These are phyloP conservation scores for Suillus bovinus DNA, from an alignment of 768 basidiomycete genomes.

Conservation along the genomic window DNA sequence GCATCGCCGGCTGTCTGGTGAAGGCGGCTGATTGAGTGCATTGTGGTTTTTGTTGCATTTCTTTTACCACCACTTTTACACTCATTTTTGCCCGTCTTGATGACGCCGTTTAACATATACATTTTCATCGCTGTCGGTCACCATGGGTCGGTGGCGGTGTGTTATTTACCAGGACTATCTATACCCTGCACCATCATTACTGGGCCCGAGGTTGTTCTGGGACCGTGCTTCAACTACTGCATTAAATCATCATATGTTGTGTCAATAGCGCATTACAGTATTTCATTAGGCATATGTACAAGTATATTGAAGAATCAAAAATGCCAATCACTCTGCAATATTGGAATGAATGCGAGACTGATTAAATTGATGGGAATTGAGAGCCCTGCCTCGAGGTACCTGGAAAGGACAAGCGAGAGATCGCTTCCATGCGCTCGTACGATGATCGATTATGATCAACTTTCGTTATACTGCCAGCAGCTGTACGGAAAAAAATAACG, in stretches of 20 bases:
- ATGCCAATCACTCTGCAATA: conserved; percentile 23
- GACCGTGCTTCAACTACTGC: conserved; percentile 16
- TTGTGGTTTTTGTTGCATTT: conserved; percentile 18
- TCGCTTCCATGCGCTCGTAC: neutral
- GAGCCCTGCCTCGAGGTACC: neutral
- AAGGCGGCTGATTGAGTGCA: conserved; percentile 47
- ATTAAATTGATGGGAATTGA: neutral
- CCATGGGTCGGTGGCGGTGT: conserved; percentile 18
- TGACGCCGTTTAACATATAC: conserved; percentile 29
- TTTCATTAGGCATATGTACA: conserved; percentile 36
- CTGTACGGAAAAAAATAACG: neutral
- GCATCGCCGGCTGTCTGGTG: conserved; percentile 65
- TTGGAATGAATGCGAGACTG: neutral
- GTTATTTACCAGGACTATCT: conserved; percentile 36
- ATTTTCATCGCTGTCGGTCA: conserved; percentile 12
- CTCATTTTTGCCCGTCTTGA: conserved; percentile 29
- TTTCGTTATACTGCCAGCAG: conserved; percentile 1
- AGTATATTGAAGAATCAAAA: conserved; percentile 26
- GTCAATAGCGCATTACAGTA: conserved; percentile 37
- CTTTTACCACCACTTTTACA: conserved; percentile 22
- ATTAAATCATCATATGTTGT: conserved; percentile 35
- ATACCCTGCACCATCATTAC: conserved; percentile 24
- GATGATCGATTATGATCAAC: neutral
- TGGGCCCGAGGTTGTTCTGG: conserved; percentile 6
- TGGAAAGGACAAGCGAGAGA: neutral